Evolutionary conservation across 2,329 filamentous ascomycete species (phyloP), one percentile per base, ranked within the genome.

Genomic region (Hymenoscyphus albidus): DNA sequence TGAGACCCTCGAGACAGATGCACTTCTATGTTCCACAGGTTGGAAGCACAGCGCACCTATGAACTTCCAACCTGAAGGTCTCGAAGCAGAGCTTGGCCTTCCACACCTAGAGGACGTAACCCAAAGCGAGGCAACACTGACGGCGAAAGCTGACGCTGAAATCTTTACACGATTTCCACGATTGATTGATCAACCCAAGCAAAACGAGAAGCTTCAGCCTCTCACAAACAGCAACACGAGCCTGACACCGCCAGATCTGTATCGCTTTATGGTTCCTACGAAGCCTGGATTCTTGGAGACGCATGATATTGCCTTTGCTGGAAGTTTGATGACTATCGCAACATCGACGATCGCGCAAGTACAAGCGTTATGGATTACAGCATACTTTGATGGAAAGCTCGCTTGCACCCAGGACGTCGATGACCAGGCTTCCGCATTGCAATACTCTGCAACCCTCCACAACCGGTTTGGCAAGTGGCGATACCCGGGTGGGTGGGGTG

Each of bases 391-490:
- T 59, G 80, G 79, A 40, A 76, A 79, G 14, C 31, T 54, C n/a
- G 35, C 42, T 14, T 59, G 44, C 22, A 31, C 44, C 12, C 1
- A 35, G 22, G 39, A 48, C 6, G 35, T 56, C 35, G 39, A 32
- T 9, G 38, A 62, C 42, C 48, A 56, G 35, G 38, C 55, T n/a
- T 18, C 27, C 16, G 78, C 80, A 9, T 70, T 87, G 12, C 65
- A 75, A 62, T 80, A 81, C 67, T 82, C 89, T 69, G 85, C 88
- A 0, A 82, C 87, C 31, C 77, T 92, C 58, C 81, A 89, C 72
- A 86, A 83, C 22, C 85, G 89, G 44, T 94, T 89, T 73, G 88
- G 88, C 4, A 85, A 82, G 68, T 88, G 88, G 83, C 81, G 90
- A 32, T 90, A 90, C 70, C 85, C 88, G 0, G 82, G 79, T 3